These are phyloP conservation scores for Cryptococcus neoformans DNA, from an alignment of 1,284 basidiomycete genomes.

Conservation along the genomic window DNA sequence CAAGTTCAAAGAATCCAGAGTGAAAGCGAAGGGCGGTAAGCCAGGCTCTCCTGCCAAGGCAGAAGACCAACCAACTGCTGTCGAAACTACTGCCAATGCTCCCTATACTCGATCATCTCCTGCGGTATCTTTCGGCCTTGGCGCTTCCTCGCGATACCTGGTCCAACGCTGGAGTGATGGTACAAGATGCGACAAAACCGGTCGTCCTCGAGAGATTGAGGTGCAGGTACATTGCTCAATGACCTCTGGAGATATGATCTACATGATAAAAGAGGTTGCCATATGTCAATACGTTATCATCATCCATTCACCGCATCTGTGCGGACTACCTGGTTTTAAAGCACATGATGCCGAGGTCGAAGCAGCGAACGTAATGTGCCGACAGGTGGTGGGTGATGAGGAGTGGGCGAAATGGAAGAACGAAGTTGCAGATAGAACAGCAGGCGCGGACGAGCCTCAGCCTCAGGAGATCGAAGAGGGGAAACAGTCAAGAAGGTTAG, in stretches of 20 bases:
- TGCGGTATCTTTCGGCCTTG: constrained; percentile 26
- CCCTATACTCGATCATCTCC: constrained; percentile 2
- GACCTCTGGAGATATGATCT: constrained; percentile 71
- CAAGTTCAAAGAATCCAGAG: not conserved
- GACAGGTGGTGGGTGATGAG: constrained; percentile 40
- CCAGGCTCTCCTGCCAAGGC: not conserved
- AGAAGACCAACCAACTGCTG: not conserved
- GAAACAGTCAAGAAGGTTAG: not conserved
- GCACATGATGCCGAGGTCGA: constrained; percentile 53
- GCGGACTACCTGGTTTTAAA: constrained; percentile 84
- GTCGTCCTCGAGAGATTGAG: constrained; percentile 77
- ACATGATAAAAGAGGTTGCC: constrained; percentile 86
- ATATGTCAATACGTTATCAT: constrained; percentile 86
- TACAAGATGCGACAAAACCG: constrained; percentile 86
- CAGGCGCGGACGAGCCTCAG: not conserved
- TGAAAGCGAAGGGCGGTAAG: constrained; percentile 5
- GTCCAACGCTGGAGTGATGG: constrained; percentile 85
- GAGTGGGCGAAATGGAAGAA: constrained; percentile 29
- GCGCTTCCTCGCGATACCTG: constrained; percentile 66
- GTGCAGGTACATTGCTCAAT: constrained; percentile 97
- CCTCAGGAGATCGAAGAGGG: not conserved
- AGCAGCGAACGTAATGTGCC: constrained; percentile 39
- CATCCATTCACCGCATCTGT: constrained; percentile 87
- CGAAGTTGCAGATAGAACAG: not conserved
- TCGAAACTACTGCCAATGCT: not conserved